Evolutionary conservation across 1,284 basidiomycete genomes (phyloP).

Genomic region (Trametes polyzona): DNA sequence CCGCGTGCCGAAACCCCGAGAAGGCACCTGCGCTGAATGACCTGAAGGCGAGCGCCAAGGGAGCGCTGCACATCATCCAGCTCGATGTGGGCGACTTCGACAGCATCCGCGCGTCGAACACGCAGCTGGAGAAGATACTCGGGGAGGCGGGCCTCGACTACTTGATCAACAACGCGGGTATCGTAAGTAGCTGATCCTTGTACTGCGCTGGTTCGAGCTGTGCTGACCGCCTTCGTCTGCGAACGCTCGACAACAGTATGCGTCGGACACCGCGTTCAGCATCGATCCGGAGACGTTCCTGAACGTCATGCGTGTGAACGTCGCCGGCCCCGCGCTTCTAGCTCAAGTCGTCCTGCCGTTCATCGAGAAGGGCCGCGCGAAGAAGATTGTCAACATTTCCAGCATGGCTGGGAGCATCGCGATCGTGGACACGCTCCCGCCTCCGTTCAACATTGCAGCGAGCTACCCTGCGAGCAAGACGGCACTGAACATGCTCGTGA

Average conservation of each 20-base stretch:
- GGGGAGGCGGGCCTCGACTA: constrained; percentile 38
- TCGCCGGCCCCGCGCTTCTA: constrained; percentile 39
- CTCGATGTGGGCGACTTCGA: constrained; percentile 35
- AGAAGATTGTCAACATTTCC: constrained; percentile 41
- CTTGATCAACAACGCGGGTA: constrained; percentile 44
- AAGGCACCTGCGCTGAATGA: no score
- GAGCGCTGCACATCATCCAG: constrained; percentile 34
- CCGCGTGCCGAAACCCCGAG: no score
- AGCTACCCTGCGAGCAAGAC: constrained; percentile 35
- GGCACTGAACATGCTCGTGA: constrained; percentile 36
- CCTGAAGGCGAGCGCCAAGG: no score
- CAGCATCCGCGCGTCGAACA: background rate
- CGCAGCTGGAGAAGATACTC: background rate
- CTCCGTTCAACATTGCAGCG: no score
- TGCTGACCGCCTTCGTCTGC: no score
- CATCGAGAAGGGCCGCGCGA: constrained; percentile 36
- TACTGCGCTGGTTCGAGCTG: no score
- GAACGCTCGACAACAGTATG: no score
- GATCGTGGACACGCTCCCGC: no score
- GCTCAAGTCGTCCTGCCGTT: constrained; percentile 36
- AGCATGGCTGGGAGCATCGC: constrained; percentile 38
- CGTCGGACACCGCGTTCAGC: constrained; percentile 31
- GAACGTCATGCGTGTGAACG: constrained; percentile 34
- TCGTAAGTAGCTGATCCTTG: constrained; percentile 28
- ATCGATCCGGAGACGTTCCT: constrained; percentile 27